Evolutionary conservation across 139 green algal genomes (phyloP).

Genomic region (Monoraphidium neglectum): DNA sequence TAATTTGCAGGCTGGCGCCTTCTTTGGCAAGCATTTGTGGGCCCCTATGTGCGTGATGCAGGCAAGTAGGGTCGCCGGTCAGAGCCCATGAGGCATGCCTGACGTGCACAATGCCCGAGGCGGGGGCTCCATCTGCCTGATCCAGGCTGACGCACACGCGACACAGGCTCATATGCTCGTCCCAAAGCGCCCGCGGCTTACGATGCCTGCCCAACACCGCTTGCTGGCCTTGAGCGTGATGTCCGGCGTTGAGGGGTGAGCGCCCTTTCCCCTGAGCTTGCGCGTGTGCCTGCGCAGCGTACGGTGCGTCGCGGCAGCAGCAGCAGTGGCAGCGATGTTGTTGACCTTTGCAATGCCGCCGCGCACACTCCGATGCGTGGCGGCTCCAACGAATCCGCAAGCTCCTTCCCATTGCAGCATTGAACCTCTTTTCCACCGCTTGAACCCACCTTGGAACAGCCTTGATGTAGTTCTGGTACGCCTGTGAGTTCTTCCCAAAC

Average conservation of each 20-base stretch:
- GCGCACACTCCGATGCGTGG: background rate
- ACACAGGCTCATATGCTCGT: too few relatives aligned
- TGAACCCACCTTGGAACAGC: conserved; percentile 47
- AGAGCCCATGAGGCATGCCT: too few relatives aligned
- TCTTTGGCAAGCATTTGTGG: too few relatives aligned
- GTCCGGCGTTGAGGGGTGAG: conserved; percentile 64
- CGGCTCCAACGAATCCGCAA: background rate
- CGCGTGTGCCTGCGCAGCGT: conserved; percentile 53
- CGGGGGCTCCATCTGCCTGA: too few relatives aligned
- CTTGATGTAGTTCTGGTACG: conserved; percentile 78
- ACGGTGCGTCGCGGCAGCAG: background rate
- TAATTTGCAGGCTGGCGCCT: too few relatives aligned
- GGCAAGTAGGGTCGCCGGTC: too few relatives aligned
- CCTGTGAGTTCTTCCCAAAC: conserved; percentile 91
- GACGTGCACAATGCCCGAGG: too few relatives aligned
- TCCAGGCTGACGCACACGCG: too few relatives aligned
- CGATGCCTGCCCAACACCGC: conserved; percentile 43
- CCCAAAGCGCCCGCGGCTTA: background rate
- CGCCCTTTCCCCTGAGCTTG: conserved; percentile 11
- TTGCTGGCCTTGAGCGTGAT: conserved; percentile 60
- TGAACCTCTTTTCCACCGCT: background rate
- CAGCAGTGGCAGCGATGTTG: background rate
- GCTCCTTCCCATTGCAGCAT: background rate
- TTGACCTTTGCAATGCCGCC: background rate
- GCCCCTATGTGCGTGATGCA: too few relatives aligned